Conservation (phyloP, 2,329 filamentous ascomycete genomes). For the Aureobasidium pullulans region DNA sequence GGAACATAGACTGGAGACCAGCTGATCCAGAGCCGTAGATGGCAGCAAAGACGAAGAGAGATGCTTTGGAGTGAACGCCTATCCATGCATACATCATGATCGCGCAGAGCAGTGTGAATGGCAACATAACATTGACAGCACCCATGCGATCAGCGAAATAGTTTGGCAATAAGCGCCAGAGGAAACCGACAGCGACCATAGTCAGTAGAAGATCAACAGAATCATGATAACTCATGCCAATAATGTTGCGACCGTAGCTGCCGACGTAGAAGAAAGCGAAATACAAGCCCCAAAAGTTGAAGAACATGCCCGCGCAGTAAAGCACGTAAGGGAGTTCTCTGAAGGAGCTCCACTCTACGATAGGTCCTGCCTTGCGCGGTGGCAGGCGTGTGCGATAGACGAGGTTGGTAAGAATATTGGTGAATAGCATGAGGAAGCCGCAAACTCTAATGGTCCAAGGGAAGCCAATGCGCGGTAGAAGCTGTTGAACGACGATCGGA, state of each 20-base stretch:
- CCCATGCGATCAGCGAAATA: slow-evolving; percentile 50
- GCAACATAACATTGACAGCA: slow-evolving; percentile 50
- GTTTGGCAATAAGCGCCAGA: slow-evolving; percentile 47
- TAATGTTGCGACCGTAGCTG: slow-evolving; percentile 29
- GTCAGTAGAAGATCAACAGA: slow-evolving; percentile 51
- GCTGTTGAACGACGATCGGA: slow-evolving; percentile 45
- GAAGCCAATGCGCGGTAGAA: slow-evolving; percentile 55
- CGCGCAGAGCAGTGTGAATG: slow-evolving; percentile 39
- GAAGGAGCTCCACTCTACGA: slow-evolving; percentile 31
- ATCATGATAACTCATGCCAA: slow-evolving; percentile 40
- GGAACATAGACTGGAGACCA: slow-evolving; percentile 40
- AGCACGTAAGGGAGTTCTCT: slow-evolving; percentile 29
- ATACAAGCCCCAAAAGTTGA: slow-evolving; percentile 26
- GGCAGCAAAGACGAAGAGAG: slow-evolving; percentile 38
- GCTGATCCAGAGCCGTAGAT: slow-evolving; percentile 39
- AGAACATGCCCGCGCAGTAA: slow-evolving; percentile 21
- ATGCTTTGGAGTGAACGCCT: slow-evolving; percentile 34
- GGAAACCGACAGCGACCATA: slow-evolving; percentile 49
- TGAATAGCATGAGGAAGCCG: slow-evolving; percentile 44
- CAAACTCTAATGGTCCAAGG: slow-evolving; percentile 53
- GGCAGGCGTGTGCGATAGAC: slow-evolving; percentile 30
- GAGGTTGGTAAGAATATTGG: slow-evolving; percentile 23
- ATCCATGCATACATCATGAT: slow-evolving; percentile 52
- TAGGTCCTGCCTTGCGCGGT: slow-evolving; percentile 30
- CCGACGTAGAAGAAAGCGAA: slow-evolving; percentile 41